Percentiles rank a stretch among this genome's conserved stretches.
phyloP scores from a whole-genome alignment of 352 stramenopile genomes.

The Globisporangium acanthophoron region DNA sequence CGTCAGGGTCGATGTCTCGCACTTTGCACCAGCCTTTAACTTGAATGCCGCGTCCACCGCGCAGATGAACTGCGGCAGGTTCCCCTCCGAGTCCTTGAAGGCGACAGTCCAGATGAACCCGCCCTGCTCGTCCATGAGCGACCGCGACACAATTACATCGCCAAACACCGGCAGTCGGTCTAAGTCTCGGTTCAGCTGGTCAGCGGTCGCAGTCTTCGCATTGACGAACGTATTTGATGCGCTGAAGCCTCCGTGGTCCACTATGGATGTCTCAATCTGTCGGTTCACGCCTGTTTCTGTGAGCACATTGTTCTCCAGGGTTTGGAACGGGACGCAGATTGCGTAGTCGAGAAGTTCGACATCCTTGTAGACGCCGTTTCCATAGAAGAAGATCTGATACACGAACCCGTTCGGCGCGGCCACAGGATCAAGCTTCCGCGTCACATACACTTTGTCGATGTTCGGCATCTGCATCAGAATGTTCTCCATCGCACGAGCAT shows the following conservation, averaged over 20 bases:
- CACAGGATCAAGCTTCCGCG: constrained; percentile 23
- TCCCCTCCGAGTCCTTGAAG: constrained; percentile 57
- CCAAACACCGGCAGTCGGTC: constrained; percentile 54
- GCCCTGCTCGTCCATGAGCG: constrained; percentile 57
- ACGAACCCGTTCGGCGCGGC: constrained; percentile 51
- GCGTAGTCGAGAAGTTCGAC: constrained; percentile 17
- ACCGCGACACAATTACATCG: constrained; percentile 52
- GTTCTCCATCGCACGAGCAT: constrained; percentile 42
- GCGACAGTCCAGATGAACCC: constrained; percentile 74
- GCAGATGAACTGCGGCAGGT: constrained; percentile 74
- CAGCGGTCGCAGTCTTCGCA: constrained; percentile 31
- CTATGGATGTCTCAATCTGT: constrained; percentile 25
- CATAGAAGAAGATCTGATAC: constrained; percentile 74
- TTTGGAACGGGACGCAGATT: constrained; percentile 50
- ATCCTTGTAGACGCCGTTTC: constrained; percentile 51
- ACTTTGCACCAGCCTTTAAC: constrained; percentile 19
- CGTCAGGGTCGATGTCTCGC: constrained; percentile 56
- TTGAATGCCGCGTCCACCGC: constrained; percentile 39
- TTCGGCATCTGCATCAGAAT: constrained; percentile 55
- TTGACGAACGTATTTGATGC: constrained; percentile 46
- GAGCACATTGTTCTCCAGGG: constrained; percentile 57
- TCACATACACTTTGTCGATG: constrained; percentile 78
- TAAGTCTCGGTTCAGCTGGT: constrained; percentile 38
- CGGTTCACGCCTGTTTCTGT: constrained; percentile 28
- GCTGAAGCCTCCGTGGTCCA: constrained; percentile 49